Evolutionary conservation across 2,329 filamentous ascomycete species (phyloP).

Genomic region (Cladophialophora carrionii): DNA sequence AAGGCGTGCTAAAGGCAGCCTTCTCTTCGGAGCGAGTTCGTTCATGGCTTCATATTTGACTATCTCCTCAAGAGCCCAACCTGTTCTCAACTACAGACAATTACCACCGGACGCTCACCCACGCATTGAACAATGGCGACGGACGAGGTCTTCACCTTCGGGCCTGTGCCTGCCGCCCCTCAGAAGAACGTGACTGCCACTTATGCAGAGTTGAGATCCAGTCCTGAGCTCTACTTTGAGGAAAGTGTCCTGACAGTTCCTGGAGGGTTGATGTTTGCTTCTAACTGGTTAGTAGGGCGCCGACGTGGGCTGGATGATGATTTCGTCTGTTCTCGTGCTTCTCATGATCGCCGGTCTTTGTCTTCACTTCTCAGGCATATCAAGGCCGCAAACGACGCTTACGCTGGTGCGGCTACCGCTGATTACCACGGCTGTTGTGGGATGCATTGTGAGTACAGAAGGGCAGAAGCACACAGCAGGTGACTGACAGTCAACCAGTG

Average conservation of each 20-base stretch:
- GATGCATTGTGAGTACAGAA: slow-evolving; percentile 8
- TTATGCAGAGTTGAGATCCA: slow-evolving; percentile 12
- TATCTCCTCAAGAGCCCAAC: not conserved
- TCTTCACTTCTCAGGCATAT: slow-evolving; percentile 16
- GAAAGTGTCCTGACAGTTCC: not conserved
- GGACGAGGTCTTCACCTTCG: slow-evolving; percentile 13
- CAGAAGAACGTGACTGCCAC: slow-evolving; percentile 12
- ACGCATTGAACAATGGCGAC: slow-evolving; percentile 8
- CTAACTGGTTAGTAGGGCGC: slow-evolving; percentile 1
- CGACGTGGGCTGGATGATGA: slow-evolving; percentile 16
- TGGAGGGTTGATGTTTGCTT: not conserved
- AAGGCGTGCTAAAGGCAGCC: not conserved
- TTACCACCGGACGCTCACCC: not conserved
- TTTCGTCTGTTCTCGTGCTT: slow-evolving; percentile 11
- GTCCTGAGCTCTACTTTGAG: slow-evolving; percentile 19
- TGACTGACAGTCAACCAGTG: slow-evolving; percentile 7
- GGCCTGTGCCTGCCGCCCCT: slow-evolving; percentile 15
- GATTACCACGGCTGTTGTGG: slow-evolving; percentile 13
- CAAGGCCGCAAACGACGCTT: slow-evolving; percentile 9
- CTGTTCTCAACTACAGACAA: not conserved
- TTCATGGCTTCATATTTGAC: not conserved
- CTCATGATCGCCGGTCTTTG: slow-evolving; percentile 17
- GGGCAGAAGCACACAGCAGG: not conserved
- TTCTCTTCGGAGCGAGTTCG: not conserved
- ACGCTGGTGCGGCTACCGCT: slow-evolving; percentile 16